phyloP scores from a whole-genome alignment of 2,329 filamentous ascomycete genomes.

The Colletotrichum sidae region DNA sequence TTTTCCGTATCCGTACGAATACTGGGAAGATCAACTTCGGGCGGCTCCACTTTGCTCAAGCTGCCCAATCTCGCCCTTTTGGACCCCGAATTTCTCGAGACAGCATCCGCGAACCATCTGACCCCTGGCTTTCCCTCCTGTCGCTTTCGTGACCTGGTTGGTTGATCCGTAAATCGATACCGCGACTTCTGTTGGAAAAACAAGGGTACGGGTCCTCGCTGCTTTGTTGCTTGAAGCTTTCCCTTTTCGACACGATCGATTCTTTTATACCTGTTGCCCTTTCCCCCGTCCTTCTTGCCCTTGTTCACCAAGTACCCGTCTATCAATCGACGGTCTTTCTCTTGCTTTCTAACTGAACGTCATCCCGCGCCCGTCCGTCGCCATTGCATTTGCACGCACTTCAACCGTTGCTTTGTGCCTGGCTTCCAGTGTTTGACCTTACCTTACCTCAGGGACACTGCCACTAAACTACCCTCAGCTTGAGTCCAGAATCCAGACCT shows the following conservation, averaged over 20 bases:
- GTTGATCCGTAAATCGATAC: neutral
- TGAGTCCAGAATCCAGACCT: slow-evolving; percentile 9
- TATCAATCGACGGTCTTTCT: too few relatives aligned
- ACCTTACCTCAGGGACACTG: too few relatives aligned
- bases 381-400: too few relatives aligned
- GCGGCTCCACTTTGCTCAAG: slow-evolving; percentile 17
- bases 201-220: neutral
- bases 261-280: too few relatives aligned
- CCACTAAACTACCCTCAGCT: too few relatives aligned
- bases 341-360: too few relatives aligned
- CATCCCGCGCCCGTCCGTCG: too few relatives aligned
- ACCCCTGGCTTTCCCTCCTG: slow-evolving; percentile 2
- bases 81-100: slow-evolving; percentile 35
- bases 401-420: too few relatives aligned
- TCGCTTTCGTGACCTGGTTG: neutral
- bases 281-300: too few relatives aligned
- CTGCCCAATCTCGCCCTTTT: slow-evolving; percentile 11
- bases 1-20: neutral
- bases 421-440: too few relatives aligned
- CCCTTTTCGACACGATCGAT: too few relatives aligned
- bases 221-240: slow-evolving; percentile 5
- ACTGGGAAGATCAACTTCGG: neutral
- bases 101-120: slow-evolving; percentile 33
- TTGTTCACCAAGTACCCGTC: too few relatives aligned
- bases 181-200: neutral